Base-by-base conservation (phyloP, 306 rosid species). In the Quercus ilex region DNA sequence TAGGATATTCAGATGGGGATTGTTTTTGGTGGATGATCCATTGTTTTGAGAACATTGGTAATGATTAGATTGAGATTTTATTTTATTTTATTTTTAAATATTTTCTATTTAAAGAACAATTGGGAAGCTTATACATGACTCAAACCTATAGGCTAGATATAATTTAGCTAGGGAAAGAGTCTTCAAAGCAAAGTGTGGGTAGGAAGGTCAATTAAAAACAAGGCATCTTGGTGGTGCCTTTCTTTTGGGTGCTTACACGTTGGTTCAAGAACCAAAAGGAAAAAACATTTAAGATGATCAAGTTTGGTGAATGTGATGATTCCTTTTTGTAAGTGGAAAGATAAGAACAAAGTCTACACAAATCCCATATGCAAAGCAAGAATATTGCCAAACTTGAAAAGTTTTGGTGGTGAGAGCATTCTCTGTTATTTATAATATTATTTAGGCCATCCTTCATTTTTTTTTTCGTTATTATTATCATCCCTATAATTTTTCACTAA, bases 321-420 rank as follows among this genome's bases (percentile, higher is more conserved):
- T 83, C 38, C 74, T 84, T 60, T 30, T 46, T 10, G n/a, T 65
- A 64, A 28, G 60, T 79, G 77, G 81, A 30, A 84, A 83, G 85
- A 56, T 71, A 81, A 78, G 85, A 83, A 84, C 88, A 81, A 73
- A 41, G 74, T 74, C 77, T 81, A 74, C 79, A 70, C 70, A 55
- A 64, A 57, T 38, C 63, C 88, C 87, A 82, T 78, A 75, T 80
- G 79, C 51, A 21, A 74, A 82, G 75, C 57, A 80, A 80, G 77
- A 77, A 84, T 80, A 78, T 28, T 55, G 78, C 63, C 80, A 49
- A 79, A 67, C 72, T 25, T 5, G 9, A 82, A 59, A 77, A 77
- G 77, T 76, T 57, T 51, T 80, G 51, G 13, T 71, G 65, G 59
- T 4, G 51, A 35, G 52, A 68, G n/a, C 51, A 3, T 68, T 68